phyloP scores from a whole-genome alignment of 2,329 filamentous ascomycete species.

The Domatiomyces catenatus region DNA sequence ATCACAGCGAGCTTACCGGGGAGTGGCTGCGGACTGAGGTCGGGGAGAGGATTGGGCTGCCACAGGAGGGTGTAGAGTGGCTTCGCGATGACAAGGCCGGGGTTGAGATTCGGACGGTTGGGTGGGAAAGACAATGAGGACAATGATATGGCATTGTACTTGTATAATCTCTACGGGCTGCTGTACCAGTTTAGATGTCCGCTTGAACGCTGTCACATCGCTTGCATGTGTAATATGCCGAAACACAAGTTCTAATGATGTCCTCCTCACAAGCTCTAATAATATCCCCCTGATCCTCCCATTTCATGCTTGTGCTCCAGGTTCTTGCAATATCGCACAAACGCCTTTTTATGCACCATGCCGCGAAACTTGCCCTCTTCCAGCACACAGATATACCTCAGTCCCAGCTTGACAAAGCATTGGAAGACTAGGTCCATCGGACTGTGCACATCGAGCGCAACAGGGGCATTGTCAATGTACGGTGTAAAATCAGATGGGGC shows the following conservation, averaged over 20 bases:
- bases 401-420: constrained; percentile 82
- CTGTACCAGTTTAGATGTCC: not conserved
- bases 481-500: constrained; percentile 75
- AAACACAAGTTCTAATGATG: constrained; percentile 4
- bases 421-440: constrained; percentile 95
- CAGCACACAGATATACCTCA: constrained; percentile 83
- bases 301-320: constrained; percentile 39
- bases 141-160: not conserved
- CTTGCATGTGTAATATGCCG: not conserved
- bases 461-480: constrained; percentile 81
- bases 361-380: constrained; percentile 74
- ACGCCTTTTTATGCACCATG: constrained; percentile 92
- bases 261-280: constrained; percentile 1
- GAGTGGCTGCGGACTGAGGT: constrained; percentile 25
- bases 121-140: constrained; percentile 23
- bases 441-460: constrained; percentile 73
- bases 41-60: constrained; percentile 20
- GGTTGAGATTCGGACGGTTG: constrained; percentile 34
- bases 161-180: not conserved
- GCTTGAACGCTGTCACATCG: not conserved
- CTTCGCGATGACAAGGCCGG: constrained; percentile 35
- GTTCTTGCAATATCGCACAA: constrained; percentile 86
- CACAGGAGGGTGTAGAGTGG: constrained; percentile 20
- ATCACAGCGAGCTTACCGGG: constrained; percentile 22
- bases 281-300: constrained; percentile 10